Evolutionary conservation across 139 green algal species (phyloP).

Genomic region (Picochlorum sp.): DNA sequence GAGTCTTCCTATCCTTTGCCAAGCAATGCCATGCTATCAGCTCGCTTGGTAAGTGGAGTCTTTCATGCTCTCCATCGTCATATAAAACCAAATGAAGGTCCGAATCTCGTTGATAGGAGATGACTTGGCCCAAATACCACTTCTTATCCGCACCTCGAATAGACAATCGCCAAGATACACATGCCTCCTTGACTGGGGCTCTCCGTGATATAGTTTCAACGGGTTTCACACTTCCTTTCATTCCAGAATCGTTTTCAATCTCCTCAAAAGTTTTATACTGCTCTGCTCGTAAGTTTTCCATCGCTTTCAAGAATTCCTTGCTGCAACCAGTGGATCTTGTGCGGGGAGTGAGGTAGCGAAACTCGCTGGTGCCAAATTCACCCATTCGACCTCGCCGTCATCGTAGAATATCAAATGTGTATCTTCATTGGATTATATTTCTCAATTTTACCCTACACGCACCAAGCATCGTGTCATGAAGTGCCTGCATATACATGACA

Average conservation of each 20-base stretch:
- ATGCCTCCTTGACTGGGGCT: slow-evolving; percentile 3
- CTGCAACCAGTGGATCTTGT: slow-evolving; percentile 13
- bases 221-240: not conserved
- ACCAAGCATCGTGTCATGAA: not conserved
- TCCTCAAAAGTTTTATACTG: slow-evolving; percentile 5
- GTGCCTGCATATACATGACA: not conserved
- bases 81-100: slow-evolving; percentile 38
- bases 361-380: slow-evolving; percentile 36
- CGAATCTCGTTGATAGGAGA: slow-evolving; percentile 20
- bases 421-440: slow-evolving; percentile 40
- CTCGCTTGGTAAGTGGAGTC: slow-evolving; percentile 47
- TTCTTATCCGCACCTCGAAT: slow-evolving; percentile 32
- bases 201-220: not conserved
- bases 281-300: slow-evolving; percentile 24
- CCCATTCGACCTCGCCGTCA: slow-evolving; percentile 49
- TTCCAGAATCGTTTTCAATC: not conserved
- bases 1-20: not conserved
- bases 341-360: slow-evolving; percentile 26
- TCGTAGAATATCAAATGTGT: slow-evolving; percentile 50
- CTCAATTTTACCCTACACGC: slow-evolving; percentile 20
- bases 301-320: slow-evolving; percentile 10
- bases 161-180: slow-evolving; percentile 28
- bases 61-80: slow-evolving; percentile 64
- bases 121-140: slow-evolving; percentile 24
- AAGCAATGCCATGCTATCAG: slow-evolving; percentile 30